These are phyloP conservation scores for Calonectria fujianensis DNA, from an alignment of 2,329 filamentous ascomycete species.

Conservation along the genomic window DNA sequence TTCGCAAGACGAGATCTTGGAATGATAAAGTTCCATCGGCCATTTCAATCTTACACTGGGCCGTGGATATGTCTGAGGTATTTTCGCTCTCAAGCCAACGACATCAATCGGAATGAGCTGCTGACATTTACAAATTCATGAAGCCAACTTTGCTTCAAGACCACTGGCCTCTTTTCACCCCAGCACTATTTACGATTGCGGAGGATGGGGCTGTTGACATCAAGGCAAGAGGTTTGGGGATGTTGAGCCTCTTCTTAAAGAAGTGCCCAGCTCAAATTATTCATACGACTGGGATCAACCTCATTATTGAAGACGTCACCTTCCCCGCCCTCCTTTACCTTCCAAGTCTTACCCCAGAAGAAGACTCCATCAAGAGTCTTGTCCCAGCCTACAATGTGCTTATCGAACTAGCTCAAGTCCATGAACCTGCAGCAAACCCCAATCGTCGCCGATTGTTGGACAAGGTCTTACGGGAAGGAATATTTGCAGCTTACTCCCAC, in stretches of 20 bases:
- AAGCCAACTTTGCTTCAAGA: conserved; percentile 67
- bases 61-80: conserved; percentile 71
- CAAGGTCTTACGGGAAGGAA: conserved; percentile 72
- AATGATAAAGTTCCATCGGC: conserved; percentile 49
- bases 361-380: conserved; percentile 80
- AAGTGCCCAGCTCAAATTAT: conserved; percentile 73
- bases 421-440: conserved; percentile 51
- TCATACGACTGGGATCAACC: conserved; percentile 77
- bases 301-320: conserved; percentile 81
- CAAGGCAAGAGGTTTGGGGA: conserved; percentile 73
- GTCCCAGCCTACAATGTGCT: conserved; percentile 80
- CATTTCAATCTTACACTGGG: conserved; percentile 68
- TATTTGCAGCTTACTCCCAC: conserved; percentile 74
- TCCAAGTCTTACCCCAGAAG: conserved; percentile 84
- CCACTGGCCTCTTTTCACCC: conserved; percentile 81
- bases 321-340: conserved; percentile 85
- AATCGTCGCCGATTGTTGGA: conserved; percentile 67
- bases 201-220: conserved; percentile 76
- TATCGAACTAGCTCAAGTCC: conserved; percentile 69
- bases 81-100: conserved; percentile 47
- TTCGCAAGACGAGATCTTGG: conserved; percentile 47
- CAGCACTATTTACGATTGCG: conserved; percentile 80
- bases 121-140: conserved; percentile 22
- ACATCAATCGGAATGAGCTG: not conserved
- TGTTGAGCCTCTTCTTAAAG: conserved; percentile 73